Conservation (phyloP, 768 basidiomycete genomes). For the Rhodotorula diobovata region DNA sequence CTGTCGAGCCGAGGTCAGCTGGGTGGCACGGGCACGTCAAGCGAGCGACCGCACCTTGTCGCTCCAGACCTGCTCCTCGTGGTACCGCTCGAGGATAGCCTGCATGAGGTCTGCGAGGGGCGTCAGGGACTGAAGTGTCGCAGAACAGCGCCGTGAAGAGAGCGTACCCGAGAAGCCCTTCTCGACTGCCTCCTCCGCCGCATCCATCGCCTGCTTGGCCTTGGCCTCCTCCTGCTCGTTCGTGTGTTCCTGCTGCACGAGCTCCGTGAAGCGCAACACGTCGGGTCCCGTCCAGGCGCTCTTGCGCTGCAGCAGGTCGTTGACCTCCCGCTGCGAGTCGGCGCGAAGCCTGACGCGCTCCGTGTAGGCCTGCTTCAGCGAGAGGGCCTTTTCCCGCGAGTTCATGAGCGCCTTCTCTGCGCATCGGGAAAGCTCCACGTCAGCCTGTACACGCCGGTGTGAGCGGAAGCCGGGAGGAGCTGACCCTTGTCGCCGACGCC, state of each 20-base stretch:
- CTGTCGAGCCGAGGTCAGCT: constrained; percentile 19
- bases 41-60: constrained; percentile 59
- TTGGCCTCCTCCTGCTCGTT: constrained; percentile 72
- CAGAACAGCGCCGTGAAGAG: neutral
- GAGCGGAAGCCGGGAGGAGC: constrained; percentile 21
- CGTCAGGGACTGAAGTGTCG: neutral
- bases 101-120: constrained; percentile 66
- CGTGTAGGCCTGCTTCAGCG: constrained; percentile 71
- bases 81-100: constrained; percentile 76
- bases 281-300: constrained; percentile 86
- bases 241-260: constrained; percentile 84
- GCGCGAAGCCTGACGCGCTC: constrained; percentile 73
- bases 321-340: constrained; percentile 87
- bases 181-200: constrained; percentile 75
- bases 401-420: constrained; percentile 69
- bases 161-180: constrained; percentile 60
- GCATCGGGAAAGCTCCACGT: constrained; percentile 6
- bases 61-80: constrained; percentile 98
- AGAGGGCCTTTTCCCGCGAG: constrained; percentile 62
- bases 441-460: neutral
- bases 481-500: constrained; percentile 76
- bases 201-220: constrained; percentile 63
- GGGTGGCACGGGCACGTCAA: too few species aligned
- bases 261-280: constrained; percentile 74
- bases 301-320: constrained; percentile 90